These are phyloP conservation scores for Penicillium sp. DNA, from an alignment of 2,329 filamentous ascomycete genomes.

Conservation along the genomic window DNA sequence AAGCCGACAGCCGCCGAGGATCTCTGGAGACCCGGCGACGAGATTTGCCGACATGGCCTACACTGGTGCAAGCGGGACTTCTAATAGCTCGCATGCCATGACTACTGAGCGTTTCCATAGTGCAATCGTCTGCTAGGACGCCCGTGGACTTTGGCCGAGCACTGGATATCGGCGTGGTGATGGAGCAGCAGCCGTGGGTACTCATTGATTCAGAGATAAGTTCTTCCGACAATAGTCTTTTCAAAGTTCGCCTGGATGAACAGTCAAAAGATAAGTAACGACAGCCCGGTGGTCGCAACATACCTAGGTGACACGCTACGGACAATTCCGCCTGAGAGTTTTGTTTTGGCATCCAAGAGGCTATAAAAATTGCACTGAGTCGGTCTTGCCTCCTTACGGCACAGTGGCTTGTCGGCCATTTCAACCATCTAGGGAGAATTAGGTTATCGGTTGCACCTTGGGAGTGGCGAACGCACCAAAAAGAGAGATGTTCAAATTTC, in stretches of 20 bases:
- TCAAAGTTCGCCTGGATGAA: neutral
- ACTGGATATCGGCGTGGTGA: neutral
- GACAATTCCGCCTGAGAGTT: neutral
- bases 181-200: neutral
- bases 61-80: neutral
- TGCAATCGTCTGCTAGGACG: neutral
- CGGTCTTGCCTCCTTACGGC: neutral
- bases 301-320: constrained; percentile 1
- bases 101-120: neutral
- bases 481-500: too few species aligned
- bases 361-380: neutral
- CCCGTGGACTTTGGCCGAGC: constrained; percentile 1
- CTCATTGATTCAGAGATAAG: neutral
- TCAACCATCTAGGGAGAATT: neutral
- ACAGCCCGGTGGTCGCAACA: neutral
- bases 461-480: neutral
- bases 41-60: neutral
- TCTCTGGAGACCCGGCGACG: neutral
- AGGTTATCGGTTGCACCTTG: neutral
- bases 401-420: neutral
- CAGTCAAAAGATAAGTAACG: neutral
- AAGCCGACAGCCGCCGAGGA: neutral
- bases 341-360: neutral
- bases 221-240: neutral
- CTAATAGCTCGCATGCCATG: neutral